These are phyloP conservation scores for Tolypocladium tropicale DNA, from an alignment of 2,329 filamentous ascomycete species.

Conservation along the genomic window DNA sequence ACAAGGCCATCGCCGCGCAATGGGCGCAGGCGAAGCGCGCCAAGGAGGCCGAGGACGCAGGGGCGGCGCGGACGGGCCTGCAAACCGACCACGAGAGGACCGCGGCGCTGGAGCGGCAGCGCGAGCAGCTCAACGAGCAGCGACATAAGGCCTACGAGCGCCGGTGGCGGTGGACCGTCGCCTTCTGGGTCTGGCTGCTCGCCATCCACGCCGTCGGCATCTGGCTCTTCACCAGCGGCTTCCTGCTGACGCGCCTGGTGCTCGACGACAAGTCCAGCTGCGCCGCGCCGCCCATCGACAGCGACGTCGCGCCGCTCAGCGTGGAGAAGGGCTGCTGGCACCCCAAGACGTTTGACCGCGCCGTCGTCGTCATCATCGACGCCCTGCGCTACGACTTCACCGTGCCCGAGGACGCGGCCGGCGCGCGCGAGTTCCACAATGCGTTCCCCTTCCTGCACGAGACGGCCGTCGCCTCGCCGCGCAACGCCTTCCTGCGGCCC, in stretches of 20 bases:
- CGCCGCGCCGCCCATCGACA: constrained; percentile 54
- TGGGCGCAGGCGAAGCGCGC: constrained; percentile 42
- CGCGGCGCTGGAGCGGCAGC: constrained; percentile 31
- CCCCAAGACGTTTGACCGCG: constrained; percentile 84
- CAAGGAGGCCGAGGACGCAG: constrained; percentile 32
- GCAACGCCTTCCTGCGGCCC: constrained; percentile 79
- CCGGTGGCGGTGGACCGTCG: constrained; percentile 48
- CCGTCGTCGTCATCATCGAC: constrained; percentile 83
- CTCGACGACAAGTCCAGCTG: constrained; percentile 69
- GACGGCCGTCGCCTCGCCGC: constrained; percentile 60
- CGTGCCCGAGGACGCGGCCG: constrained; percentile 49
- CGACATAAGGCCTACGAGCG: constrained; percentile 40
- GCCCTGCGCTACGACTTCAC: constrained; percentile 96
- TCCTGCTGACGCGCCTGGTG: constrained; percentile 78
- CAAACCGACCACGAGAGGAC: constrained; percentile 21
- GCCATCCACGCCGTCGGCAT: constrained; percentile 71
- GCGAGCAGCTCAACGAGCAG: constrained; percentile 34
- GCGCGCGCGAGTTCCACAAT: constrained; percentile 60
- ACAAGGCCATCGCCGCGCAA: constrained; percentile 41
- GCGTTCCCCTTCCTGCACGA: constrained; percentile 81
- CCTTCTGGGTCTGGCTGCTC: constrained; percentile 61
- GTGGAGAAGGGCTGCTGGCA: constrained; percentile 80
- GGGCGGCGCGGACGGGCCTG: constrained; percentile 15
- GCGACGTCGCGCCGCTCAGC: constrained; percentile 25
- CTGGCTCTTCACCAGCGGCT: constrained; percentile 88